Evolutionary conservation across 257 asterid genomes (phyloP), one percentile per base, ranked within the genome.

Genomic region (Agastache rugosa): DNA sequence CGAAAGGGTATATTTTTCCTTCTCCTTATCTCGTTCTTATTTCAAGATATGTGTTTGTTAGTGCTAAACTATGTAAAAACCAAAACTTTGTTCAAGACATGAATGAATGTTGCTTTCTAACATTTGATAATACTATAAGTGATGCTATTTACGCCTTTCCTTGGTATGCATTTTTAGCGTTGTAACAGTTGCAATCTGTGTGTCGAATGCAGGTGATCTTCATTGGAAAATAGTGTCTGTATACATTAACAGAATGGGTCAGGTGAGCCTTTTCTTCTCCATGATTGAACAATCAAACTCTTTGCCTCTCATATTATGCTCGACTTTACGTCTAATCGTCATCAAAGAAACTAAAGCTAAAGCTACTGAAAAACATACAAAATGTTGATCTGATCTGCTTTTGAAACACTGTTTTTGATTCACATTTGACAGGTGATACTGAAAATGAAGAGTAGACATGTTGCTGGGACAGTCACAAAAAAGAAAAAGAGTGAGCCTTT

Each of bases 221-320:
- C 98, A 93, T 63, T 91, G 98, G 97, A 93, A 93, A 79, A 77
- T 93, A 63, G 98, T 91, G 23, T 93, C 96, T 20, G 97, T 89
- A 23, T 91, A 93, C 90, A 85, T 91, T 10, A 93, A 93, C 82
- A 76, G 79, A 78, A 41, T 78, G 75, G 97, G 96, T 44, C 94
- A 89, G 97, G 98, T 93, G 39, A 53, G 82, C 79, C 79, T 53
- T 75, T 78, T 23, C 65, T 37, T 65, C 77, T 47, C 74, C 78
- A 79, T 83, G 84, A 85, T 77, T 82, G 75, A 77, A 71, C 78
- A 78, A 81, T 80, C 78, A 80, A 65, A 20, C 73, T 53, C 63
- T 62, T 62, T 77, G 68, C 71, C 72, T 39, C 2, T 11, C 35
- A 50, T 37, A 51, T 53, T 23, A 63, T 50, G 23, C 69, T 54